Evolutionary conservation across 768 basidiomycete genomes (phyloP), one percentile per base, ranked within the genome.

Genomic region (Hypholoma sublateritium): DNA sequence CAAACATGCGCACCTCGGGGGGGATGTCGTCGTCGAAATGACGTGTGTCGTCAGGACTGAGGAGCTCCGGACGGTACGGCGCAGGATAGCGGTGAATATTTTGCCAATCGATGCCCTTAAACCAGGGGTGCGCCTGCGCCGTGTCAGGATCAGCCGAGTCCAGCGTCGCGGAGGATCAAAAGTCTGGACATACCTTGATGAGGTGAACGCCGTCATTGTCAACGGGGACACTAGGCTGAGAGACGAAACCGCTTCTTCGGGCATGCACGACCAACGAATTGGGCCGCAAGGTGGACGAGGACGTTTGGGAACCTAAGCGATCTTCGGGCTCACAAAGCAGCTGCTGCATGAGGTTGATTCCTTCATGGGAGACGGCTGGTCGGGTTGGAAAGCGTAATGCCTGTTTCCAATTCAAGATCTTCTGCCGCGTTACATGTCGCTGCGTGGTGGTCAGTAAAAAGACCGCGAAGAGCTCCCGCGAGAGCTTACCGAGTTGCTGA

Each of bases 21-120:
- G 92, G 92, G 65, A 97, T 98, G 71, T 96, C 93, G 52, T 89
- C 85, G 71, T 98, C 95, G 62, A 99, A 98, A 72, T 99, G 95
- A 59, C 86, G 81, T 14, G 96, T 98, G 70, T 98, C 95, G 65
- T 89, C 91, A 24, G 91, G 88, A 61, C 84, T 77, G 28, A 69
- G 76, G 57, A 99, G 82, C 60, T 94, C 87, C 28, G 96, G 97
- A 58, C 83, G 85, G 78, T 95, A 98, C 14, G 95, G 95, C 11
- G 95, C 91, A 53, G 83, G 79, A 67, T 87, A 87, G 50, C 80
- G 80, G 70, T 95, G 93, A 36, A 98, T 88, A 65, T 89, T 90
- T 45, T 80, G 76, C 89, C 90, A 98, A 67, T 98, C 93, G 59
- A 97, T 87, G 28, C 90, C 93, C 60, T 78, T 81, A 79, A 98